Base-by-base conservation (phyloP, 768 basidiomycete genomes). In the Pulveroboletus sp. region DNA sequence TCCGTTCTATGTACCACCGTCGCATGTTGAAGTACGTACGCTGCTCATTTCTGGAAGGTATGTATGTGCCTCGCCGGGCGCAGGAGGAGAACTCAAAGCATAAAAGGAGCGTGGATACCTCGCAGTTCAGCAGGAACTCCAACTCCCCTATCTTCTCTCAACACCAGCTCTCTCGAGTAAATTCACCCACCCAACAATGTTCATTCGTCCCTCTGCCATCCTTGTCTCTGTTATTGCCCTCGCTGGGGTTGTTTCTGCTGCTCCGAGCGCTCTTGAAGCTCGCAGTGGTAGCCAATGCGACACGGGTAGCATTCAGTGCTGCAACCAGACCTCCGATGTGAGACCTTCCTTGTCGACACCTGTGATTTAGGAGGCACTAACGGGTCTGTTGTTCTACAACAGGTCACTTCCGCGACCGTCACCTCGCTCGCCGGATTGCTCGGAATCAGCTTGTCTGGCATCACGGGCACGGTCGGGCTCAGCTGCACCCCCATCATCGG, bases 241-340 rank as follows among this genome's bases (percentile, higher is more conserved):
- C 30, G 40, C 30, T 17, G 51, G 54, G 12, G 27, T 12, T 12
- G 27, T 29, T 12, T 6, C 27, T 20, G 50, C 51, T 19, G 40
- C n/a, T 19, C 55, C 54, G 7, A 23, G 35, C 27, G 31, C 20
- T 11, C 42, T 55, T 20, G 41, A 41, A 13, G 40, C 12, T 24
- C 52, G 51, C 20, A 5, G 30, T 14, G 31, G 31, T 13, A 34
- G 17, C 38, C 1, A 60, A 14, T 79, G 78, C 64, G 68, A 69
- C 60, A 69, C 72, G 23, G 79, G 31, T 31, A 31, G 58, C n/a
- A 6, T 35, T 17, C n/a, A 5, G 16, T 17, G 6, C 7, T 35
- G 5, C 16, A n/a, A 9, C 4, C 17, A 9, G 5, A 12, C 32
- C 6, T 34, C 8, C 27, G 6, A 29, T 29, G 6, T 29, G 27